phyloP scores from a whole-genome alignment of 768 basidiomycete genomes.

The Asterophora lycoperdoides region DNA sequence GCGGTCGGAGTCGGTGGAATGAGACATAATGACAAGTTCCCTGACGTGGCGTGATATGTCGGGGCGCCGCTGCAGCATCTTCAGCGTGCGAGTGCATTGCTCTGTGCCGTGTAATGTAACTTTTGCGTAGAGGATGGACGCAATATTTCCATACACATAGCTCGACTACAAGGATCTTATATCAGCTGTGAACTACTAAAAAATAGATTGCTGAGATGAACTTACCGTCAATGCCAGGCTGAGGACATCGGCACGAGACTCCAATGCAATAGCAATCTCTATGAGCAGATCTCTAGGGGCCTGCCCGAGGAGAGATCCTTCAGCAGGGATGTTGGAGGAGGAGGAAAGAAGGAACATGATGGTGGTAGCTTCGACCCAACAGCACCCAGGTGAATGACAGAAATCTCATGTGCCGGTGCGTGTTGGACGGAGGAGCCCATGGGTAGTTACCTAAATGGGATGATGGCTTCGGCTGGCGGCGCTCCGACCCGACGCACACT shows the following conservation, averaged over 20 bases:
- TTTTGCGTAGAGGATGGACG: conserved; percentile 54
- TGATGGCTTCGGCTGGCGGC: no score
- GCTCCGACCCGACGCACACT: no score
- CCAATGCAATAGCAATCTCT: conserved; percentile 55
- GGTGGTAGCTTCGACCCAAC: no score
- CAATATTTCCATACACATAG: conserved; percentile 46
- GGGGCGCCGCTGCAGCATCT: conserved; percentile 53
- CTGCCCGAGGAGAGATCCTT: conserved; percentile 3
- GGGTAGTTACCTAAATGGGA: no score
- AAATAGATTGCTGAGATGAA: conserved; percentile 11
- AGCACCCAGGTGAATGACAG: no score
- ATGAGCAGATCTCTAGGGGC: conserved; percentile 61
- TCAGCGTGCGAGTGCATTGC: conserved; percentile 62
- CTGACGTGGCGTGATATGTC: conserved; percentile 67
- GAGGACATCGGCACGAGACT: conserved; percentile 50
- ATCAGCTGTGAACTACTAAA: not conserved
- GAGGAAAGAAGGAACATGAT: no score
- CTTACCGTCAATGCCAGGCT: conserved; percentile 59
- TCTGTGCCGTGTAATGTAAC: conserved; percentile 50
- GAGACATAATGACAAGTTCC: conserved; percentile 48
- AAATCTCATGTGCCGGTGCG: no score
- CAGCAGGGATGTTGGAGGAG: no score
- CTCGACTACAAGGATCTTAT: conserved; percentile 40
- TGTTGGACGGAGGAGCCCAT: no score
- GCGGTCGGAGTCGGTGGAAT: conserved; percentile 21